A percentile compares a stretch with the other conserved stretches of the same genome.
Conservation (phyloP, 805 yeast genomes). For the Metschnikowia cerradonensis region DNA sequence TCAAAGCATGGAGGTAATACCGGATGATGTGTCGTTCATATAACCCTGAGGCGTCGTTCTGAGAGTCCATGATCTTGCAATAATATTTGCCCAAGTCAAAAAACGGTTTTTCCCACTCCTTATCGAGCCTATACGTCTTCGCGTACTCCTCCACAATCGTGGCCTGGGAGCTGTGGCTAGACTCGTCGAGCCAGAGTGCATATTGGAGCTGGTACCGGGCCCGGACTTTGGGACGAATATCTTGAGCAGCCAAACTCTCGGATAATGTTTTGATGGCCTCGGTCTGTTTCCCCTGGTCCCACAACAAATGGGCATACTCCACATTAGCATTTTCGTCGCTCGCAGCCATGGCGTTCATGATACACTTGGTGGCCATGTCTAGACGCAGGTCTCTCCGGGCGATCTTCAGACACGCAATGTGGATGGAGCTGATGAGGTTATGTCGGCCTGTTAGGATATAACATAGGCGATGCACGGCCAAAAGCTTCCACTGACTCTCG, state of each 20-base stretch:
- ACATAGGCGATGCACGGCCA: constrained; percentile 56
- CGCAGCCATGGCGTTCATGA: constrained; percentile 54
- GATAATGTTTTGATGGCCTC: constrained; percentile 71
- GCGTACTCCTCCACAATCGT: constrained; percentile 68
- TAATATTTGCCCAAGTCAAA: constrained; percentile 77
- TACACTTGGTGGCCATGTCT: constrained; percentile 67
- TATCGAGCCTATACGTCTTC: constrained; percentile 51
- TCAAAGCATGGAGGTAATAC: constrained; percentile 56
- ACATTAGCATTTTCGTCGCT: constrained; percentile 49
- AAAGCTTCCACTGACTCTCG: constrained; percentile 54
- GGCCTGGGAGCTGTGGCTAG: constrained; percentile 76
- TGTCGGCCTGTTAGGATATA: constrained; percentile 24
- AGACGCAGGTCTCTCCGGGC: constrained; percentile 66
- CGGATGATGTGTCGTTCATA: constrained; percentile 54
- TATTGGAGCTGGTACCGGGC: constrained; percentile 65
- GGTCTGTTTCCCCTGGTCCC: constrained; percentile 86
- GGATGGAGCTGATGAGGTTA: constrained; percentile 43
- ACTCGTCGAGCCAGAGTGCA: constrained; percentile 83
- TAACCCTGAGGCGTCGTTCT: constrained; percentile 45
- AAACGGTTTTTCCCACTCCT: constrained; percentile 71
- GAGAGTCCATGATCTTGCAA: constrained; percentile 71
- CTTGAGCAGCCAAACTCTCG: constrained; percentile 29
- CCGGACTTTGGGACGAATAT: constrained; percentile 13
- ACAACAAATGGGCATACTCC: constrained; percentile 76
- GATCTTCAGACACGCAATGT: constrained; percentile 56